A percentile compares a stretch with the other conserved stretches of the same genome.
phyloP scores from a whole-genome alignment of 371 early-diverging fungal species.

The Apophysomyces ossiformis region DNA sequence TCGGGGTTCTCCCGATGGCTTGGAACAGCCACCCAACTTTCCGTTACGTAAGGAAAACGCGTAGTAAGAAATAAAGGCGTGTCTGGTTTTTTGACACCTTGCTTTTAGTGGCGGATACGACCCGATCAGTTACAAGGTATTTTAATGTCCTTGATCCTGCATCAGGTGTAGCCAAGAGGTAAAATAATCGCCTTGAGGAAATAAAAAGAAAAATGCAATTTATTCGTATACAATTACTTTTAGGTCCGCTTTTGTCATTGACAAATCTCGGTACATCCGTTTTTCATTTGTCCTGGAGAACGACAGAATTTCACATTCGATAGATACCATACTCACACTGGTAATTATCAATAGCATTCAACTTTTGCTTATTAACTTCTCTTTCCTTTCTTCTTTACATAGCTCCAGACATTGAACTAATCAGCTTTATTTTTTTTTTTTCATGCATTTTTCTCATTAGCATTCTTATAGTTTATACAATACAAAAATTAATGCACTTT shows the following conservation, averaged over 20 bases:
- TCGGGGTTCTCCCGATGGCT: constrained; percentile 13
- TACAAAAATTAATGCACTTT: too few relatives aligned
- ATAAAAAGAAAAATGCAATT: background rate
- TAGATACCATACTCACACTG: constrained; percentile 35
- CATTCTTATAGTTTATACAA: too few relatives aligned
- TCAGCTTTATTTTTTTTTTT: background rate
- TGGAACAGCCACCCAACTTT: constrained; percentile 15
- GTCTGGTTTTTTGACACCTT: background rate
- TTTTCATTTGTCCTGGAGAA: constrained; percentile 39
- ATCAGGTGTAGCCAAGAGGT: constrained; percentile 22
- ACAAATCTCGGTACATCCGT: constrained; percentile 30
- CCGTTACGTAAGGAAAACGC: constrained; percentile 27
- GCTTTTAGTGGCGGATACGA: constrained; percentile 35
- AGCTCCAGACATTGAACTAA: too few relatives aligned
- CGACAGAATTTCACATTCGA: constrained; percentile 33
- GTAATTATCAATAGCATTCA: constrained; percentile 19
- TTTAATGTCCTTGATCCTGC: constrained; percentile 31
- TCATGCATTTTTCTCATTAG: background rate
- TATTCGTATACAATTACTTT: background rate
- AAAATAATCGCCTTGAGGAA: background rate
- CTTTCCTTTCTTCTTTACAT: constrained; percentile 13
- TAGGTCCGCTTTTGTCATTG: constrained; percentile 36
- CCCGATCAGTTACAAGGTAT: constrained; percentile 32
- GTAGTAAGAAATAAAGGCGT: too few relatives aligned
- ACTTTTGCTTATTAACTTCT: background rate